Base-by-base conservation (phyloP, 2,329 filamentous ascomycete genomes). In the Colletotrichum liriopes region DNA sequence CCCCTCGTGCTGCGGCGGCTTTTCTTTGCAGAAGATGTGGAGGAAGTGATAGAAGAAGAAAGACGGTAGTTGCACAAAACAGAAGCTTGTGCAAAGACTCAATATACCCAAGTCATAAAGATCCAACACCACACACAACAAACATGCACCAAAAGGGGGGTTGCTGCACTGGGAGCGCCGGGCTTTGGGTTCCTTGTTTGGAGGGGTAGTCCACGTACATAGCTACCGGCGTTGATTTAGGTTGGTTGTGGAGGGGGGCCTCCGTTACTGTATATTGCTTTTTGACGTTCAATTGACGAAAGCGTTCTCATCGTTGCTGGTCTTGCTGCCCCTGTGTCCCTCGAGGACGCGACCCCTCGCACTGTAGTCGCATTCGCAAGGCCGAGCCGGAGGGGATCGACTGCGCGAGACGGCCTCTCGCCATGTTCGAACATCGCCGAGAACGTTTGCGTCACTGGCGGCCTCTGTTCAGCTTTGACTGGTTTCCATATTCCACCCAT, bases 101-200 rank as follows among this genome's bases (percentile, higher is more conserved):
- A 72, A 70, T 72, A 72, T 72, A 72, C 70, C 70, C 70, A 62
- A 72, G 65, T 72, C 70, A 65, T 45, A 20, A 70, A 70, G 52
- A 66, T 41, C 23, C 23, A 47, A n/a, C 45, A 47, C 45, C 32
- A 20, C 16, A 62, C 29, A 61, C 12, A 59, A 16, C 29, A 45
- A 29, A 32, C 41, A n/a, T 12, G 26, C 54, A 37, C 14, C 12
- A 23, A 32, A 20, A 55, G n/a, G 4, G 35, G 52, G 12, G 35
- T 23, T 39, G 18, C 32, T 37, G 52, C 18, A 23, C 23, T 20
- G 20, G 8, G 45, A 16, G 29, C 5, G 14, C 18, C 20, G 5
- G 58, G 35, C 41, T 61, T n/a, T 35, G 9, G 58, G 20, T 23
- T 47, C 11, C 20, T 35, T 49, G n/a, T 9, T 43, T 47, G 18